These are phyloP conservation scores for Colletotrichum sansevieriae DNA, from an alignment of 2,329 filamentous ascomycete genomes.

Conservation along the genomic window DNA sequence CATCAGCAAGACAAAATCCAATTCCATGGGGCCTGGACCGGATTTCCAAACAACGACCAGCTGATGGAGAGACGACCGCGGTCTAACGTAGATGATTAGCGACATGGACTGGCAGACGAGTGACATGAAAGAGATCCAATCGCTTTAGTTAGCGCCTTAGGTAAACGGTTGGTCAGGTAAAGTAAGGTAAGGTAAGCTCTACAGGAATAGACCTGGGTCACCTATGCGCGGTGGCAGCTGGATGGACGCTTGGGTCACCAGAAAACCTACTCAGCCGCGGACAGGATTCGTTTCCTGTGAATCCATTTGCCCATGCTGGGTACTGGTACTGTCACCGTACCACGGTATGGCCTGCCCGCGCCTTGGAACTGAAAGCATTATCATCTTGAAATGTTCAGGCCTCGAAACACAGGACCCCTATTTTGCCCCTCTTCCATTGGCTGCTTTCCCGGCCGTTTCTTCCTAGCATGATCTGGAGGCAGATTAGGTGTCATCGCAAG, in stretches of 20 bases:
- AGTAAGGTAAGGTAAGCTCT: constrained; percentile 15
- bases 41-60: constrained; percentile 15
- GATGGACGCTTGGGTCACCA: too few species aligned
- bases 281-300: not conserved
- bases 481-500: not conserved
- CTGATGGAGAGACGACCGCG: constrained; percentile 14
- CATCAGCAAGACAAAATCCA: not conserved
- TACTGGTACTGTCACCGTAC: not conserved
- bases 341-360: not conserved
- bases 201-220: constrained; percentile 7
- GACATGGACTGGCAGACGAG: constrained; percentile 7
- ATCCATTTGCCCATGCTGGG: constrained; percentile 4
- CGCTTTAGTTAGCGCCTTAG: not conserved
- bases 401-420: constrained; percentile 31
- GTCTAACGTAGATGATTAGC: constrained; percentile 11
- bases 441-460: constrained; percentile 30
- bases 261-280: too few species aligned
- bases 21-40: constrained; percentile 16
- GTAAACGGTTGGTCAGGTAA: not conserved
- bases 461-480: constrained; percentile 8
- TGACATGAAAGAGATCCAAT: constrained; percentile 7
- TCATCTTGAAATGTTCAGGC: constrained; percentile 4
- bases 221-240: too few species aligned
- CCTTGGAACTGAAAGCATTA: constrained; percentile 19
- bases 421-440: constrained; percentile 18